phyloP scores from a whole-genome alignment of 768 basidiomycete genomes.

The Rhodotorula graminis region DNA sequence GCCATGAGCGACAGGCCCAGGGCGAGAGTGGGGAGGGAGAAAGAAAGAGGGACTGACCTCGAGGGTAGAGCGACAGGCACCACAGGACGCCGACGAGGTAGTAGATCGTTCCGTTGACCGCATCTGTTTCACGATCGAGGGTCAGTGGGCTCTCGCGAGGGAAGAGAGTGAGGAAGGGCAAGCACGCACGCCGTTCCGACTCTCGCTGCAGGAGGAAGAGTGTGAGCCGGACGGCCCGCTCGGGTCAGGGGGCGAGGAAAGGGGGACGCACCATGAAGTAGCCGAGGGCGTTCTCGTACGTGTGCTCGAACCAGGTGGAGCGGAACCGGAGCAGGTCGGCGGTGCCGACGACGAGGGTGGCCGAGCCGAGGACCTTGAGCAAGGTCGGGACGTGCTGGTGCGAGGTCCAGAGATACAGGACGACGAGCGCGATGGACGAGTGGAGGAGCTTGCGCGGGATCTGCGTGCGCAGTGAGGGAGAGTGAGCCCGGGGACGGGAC shows the following conservation, averaged over 20 bases:
- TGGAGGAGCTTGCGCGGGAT: constrained; percentile 41
- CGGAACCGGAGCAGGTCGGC: constrained; percentile 39
- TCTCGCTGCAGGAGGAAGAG: constrained; percentile 23
- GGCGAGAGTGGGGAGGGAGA: not conserved
- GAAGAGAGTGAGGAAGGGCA: not conserved
- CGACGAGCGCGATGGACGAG: constrained; percentile 33
- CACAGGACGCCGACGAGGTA: constrained; percentile 43
- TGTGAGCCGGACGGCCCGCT: not conserved
- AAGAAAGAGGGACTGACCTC: constrained; percentile 32
- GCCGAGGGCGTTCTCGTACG: constrained; percentile 34
- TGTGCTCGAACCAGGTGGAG: constrained; percentile 24
- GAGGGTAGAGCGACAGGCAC: constrained; percentile 38
- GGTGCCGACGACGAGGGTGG: constrained; percentile 29
- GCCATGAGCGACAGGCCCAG: too few species aligned
- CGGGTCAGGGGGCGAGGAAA: too few species aligned
- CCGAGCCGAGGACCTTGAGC: constrained; percentile 13
- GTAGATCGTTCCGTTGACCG: constrained; percentile 36
- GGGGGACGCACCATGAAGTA: constrained; percentile 19
- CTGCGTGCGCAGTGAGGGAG: not conserved
- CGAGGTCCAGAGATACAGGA: constrained; percentile 32
- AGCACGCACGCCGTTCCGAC: constrained; percentile 17
- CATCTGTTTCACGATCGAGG: not conserved
- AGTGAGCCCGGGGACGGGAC: not conserved
- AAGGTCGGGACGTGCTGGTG: constrained; percentile 32
- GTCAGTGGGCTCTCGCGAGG: not conserved